Conservation (phyloP, 805 yeast species). For the Cyberlindnera misumaiensis region DNA sequence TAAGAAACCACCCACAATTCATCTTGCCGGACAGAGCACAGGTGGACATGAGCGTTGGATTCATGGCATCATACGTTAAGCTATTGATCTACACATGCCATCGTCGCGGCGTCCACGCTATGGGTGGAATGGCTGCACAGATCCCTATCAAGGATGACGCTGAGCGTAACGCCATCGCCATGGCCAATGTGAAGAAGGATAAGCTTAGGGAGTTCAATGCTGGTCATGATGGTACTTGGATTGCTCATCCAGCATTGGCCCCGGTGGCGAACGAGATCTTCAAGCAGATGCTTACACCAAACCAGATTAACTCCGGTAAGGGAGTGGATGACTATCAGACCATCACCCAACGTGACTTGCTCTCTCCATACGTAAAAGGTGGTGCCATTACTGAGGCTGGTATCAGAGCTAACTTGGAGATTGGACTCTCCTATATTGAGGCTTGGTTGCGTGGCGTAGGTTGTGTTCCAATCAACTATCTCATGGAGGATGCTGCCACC, state of each 20-base stretch:
- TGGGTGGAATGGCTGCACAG: conserved; percentile 91
- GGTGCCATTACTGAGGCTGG: conserved; percentile 65
- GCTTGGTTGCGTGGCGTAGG: conserved; percentile 83
- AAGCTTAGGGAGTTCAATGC: conserved; percentile 69
- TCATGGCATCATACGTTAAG: conserved; percentile 74
- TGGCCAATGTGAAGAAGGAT: conserved; percentile 67
- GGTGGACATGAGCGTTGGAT: conserved; percentile 76
- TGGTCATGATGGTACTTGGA: conserved; percentile 88
- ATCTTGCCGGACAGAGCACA: conserved; percentile 71
- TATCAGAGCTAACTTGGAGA: conserved; percentile 62
- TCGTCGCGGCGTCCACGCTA: conserved; percentile 74
- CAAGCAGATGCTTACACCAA: conserved; percentile 75
- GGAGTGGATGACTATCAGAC: conserved; percentile 28
- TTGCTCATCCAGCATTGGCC: conserved; percentile 80
- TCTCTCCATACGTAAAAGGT: conserved; percentile 35
- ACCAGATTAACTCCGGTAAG: conserved; percentile 47
- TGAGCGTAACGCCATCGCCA: conserved; percentile 57
- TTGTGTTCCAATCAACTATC: conserved; percentile 80
- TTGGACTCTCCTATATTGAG: conserved; percentile 76
- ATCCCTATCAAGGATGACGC: conserved; percentile 72
- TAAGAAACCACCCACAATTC: conserved; percentile 59
- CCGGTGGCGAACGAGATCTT: conserved; percentile 67
- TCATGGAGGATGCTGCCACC: conserved; percentile 89
- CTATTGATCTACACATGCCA: conserved; percentile 69
- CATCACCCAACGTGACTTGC: conserved; percentile 30